A percentile compares a stretch with the other conserved stretches of the same genome.
phyloP scores from a whole-genome alignment of 345 rosid genomes.

The Passiflora organensis region DNA sequence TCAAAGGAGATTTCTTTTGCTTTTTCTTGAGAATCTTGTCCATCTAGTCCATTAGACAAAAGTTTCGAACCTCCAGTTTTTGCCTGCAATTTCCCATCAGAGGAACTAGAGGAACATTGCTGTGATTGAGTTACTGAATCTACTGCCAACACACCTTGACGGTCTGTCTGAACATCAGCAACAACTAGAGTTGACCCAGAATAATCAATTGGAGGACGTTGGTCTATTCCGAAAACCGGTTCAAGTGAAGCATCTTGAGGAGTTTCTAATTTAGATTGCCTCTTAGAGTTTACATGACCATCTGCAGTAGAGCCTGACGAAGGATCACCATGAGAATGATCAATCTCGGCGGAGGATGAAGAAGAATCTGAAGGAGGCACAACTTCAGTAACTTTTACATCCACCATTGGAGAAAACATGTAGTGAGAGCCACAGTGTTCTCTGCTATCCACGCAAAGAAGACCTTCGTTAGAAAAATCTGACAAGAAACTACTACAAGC shows the following conservation, averaged over 20 bases:
- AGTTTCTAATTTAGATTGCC: conserved; percentile 4
- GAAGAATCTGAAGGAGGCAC: conserved; percentile 27
- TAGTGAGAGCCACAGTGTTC: conserved; percentile 10
- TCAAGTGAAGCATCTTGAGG: conserved; percentile 13
- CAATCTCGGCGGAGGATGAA: conserved; percentile 9
- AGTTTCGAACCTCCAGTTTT: background rate
- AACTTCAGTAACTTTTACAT: conserved; percentile 26
- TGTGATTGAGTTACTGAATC: conserved; percentile 16
- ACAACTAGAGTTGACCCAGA: conserved; percentile 17
- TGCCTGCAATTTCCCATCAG: background rate
- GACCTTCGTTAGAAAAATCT: background rate
- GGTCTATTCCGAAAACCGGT: conserved; percentile 8
- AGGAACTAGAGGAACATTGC: background rate
- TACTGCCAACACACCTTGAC: conserved; percentile 8
- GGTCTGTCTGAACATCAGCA: conserved; percentile 16
- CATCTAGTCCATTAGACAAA: conserved; percentile 2
- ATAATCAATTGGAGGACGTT: conserved; percentile 14
- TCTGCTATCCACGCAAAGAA: conserved; percentile 21
- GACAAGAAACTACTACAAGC: background rate
- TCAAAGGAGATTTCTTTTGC: background rate
- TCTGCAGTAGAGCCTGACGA: conserved; percentile 12
- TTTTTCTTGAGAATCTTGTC: background rate
- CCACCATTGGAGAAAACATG: conserved; percentile 39
- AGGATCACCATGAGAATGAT: conserved; percentile 10
- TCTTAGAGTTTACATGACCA: conserved; percentile 19